Evolutionary conservation across 1,284 basidiomycete species (phyloP).

Genomic region (Inonotus hispidus): DNA sequence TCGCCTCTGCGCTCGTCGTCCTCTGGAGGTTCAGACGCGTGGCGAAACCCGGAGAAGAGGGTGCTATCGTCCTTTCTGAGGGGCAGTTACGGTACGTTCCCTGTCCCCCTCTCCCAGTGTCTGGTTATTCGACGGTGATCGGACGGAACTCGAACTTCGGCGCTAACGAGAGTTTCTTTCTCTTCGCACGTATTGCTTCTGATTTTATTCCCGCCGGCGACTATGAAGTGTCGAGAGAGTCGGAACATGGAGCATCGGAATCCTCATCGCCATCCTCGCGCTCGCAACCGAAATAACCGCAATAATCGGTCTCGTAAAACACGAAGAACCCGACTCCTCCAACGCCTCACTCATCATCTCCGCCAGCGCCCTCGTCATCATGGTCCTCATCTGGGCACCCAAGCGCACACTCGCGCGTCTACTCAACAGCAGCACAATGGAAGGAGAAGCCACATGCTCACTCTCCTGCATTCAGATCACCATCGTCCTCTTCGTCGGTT

Average conservation of each 20-base stretch:
- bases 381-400: constrained; percentile 37
- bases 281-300: constrained; percentile 33
- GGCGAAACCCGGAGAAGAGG: constrained; percentile 32
- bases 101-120: too few relatives aligned
- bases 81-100: constrained; percentile 4
- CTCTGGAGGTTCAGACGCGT: constrained; percentile 38
- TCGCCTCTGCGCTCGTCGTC: constrained; percentile 36
- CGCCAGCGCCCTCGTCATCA: constrained; percentile 34
- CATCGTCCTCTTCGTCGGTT: constrained; percentile 31
- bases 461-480: constrained; percentile 32
- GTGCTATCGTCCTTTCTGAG: constrained; percentile 13
- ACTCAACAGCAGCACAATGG: constrained; percentile 35
- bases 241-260: constrained; percentile 33
- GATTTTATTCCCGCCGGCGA: too few relatives aligned
- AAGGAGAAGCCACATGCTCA: constrained; percentile 18
- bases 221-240: constrained; percentile 38
- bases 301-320: constrained; percentile 31
- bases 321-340: constrained; percentile 33
- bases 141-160: too few relatives aligned
- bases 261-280: constrained; percentile 32
- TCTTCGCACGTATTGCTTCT: background rate
- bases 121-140: background rate
- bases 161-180: too few relatives aligned
- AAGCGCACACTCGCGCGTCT: constrained; percentile 40
- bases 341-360: constrained; percentile 38